Conservation (phyloP, 2,329 filamentous ascomycete species). For the Pyrenophora tritici-repentis region DNA sequence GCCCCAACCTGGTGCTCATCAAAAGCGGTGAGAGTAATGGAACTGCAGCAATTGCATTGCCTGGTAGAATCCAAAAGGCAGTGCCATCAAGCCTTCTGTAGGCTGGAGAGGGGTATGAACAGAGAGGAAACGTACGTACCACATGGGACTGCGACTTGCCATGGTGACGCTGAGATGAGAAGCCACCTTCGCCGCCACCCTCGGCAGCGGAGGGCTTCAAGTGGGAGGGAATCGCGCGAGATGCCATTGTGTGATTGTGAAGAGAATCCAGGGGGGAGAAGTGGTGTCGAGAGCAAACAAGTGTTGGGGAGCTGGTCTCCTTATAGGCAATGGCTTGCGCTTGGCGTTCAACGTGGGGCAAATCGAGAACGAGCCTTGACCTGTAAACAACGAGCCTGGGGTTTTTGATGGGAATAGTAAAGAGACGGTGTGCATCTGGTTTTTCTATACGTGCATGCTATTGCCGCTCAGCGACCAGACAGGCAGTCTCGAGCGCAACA, state of each 20-base stretch:
- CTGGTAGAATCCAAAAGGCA: background rate
- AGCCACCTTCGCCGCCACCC: slow-evolving; percentile 48
- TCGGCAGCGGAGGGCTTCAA: slow-evolving; percentile 66
- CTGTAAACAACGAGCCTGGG: slow-evolving; percentile 13
- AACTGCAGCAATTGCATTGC: background rate
- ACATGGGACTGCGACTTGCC: slow-evolving; percentile 86
- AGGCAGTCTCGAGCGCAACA: slow-evolving; percentile 19
- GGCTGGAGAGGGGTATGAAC: background rate
- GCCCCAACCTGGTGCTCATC: background rate
- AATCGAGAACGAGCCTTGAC: slow-evolving; percentile 29
- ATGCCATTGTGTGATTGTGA: slow-evolving; percentile 63
- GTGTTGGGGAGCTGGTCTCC: slow-evolving; percentile 27
- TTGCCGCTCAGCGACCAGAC: slow-evolving; percentile 19
- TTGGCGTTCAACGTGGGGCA: slow-evolving; percentile 30
- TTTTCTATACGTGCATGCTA: slow-evolving; percentile 18
- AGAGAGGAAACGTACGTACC: slow-evolving; percentile 62
- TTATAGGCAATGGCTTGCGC: slow-evolving; percentile 26
- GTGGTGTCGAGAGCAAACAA: slow-evolving; percentile 17
- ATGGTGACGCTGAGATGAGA: slow-evolving; percentile 69
- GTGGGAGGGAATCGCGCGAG: slow-evolving; percentile 78
- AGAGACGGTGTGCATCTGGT: slow-evolving; percentile 19
- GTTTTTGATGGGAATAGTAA: slow-evolving; percentile 10
- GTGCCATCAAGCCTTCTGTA: background rate
- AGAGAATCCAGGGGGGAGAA: slow-evolving; percentile 8
- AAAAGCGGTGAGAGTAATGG: background rate